Base-by-base conservation (phyloP, 2,329 filamentous ascomycete species). In the Lachnellula subtilissima region DNA sequence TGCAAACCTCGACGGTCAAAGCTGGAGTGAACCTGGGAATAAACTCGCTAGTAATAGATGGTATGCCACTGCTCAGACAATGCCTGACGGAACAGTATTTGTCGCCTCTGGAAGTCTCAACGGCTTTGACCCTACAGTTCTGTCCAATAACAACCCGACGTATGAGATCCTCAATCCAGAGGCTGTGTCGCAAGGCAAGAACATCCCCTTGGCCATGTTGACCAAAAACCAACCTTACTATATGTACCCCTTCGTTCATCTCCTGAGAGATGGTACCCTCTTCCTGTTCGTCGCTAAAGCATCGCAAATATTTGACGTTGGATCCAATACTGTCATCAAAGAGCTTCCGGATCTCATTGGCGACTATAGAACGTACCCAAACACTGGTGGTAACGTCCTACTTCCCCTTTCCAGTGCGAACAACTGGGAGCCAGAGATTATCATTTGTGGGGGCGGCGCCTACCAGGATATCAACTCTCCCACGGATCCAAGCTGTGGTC, bases 171-270 rank as follows among this genome's bases (percentile, higher is more conserved):
- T 85, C n/a, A 76, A 78, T 55, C 58, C 70, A 28, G 64, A 74
- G 43, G 82, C 78, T 55, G 67, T 75, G 45, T 73, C 76, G 3
- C 69, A 72, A 47, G 80, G 79, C 48, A 66, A 69, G 17, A 82
- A 73, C 64, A 73, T 76, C 45, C 68, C 70, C 8, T 75, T 84
- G 73, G 75, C 79, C 4, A 80, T 85, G 39, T 71, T 85, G 23
- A 73, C 71, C 53, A 76, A 77, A 65, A 82, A 81, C 61, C 79
- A 84, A 67, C 82, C 82, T 14, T 84, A 85, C 70, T 84, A 82
- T 69, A 83, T 83, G 81, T 85, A 84, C 64, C 82, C 82, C 3
- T 84, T 84, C 67, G 70, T 85, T 32, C 81, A 84, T 64, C 72
- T 85, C 1, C 73, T 86, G 39, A 76, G 73, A 36, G 76, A 83